Base-by-base conservation (phyloP, 352 stramenopile species). In the Globisporangium yorkense region DNA sequence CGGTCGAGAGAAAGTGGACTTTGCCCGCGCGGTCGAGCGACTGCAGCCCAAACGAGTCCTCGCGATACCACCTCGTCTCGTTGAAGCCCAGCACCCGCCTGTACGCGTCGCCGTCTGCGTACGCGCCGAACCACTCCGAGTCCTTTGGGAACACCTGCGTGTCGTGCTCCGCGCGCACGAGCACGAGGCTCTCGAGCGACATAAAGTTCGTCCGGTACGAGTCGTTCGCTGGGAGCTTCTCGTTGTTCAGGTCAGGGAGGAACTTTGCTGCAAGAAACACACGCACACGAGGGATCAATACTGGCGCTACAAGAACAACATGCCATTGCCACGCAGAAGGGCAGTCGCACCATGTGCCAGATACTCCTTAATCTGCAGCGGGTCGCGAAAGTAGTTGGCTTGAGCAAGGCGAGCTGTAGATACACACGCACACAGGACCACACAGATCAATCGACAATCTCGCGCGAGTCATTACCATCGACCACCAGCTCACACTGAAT, bases 341-440 rank as follows among this genome's bases (percentile, higher is more conserved):
- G 29, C 13, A 33, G 54, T 6, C 61, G 4, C 68, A 91, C 87
- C 78, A 49, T 87, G 67, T 10, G 75, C 68, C 15, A 92, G 62
- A 50, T 90, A 96, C 16, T 80, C 74, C 18, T 73, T 46, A 41
- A 93, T 89, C 44, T 75, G 74, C 20, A 78, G 68, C 12, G 92
- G 91, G 66, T 98, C 88, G 24, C 93, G 84, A 65, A 91, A 98
- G 72, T 98, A 98, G 64, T 98, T 97, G 31, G 90, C 78, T 69
- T 98, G 94, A 31, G 94, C 93, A 31, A 94, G 56, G 41, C 76
- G 76, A 29, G 82, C 84, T 93, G 51, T 12, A 5, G 0, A 6
- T 15, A 27, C 52, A 18, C 21, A 10, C 21, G 24, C 31, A 18
- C 8, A 15, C 10, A 20, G 7, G 0, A 20, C 1, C 18, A 21